phyloP scores from a whole-genome alignment of 805 yeast genomes.

The Komagataella ulmi region DNA sequence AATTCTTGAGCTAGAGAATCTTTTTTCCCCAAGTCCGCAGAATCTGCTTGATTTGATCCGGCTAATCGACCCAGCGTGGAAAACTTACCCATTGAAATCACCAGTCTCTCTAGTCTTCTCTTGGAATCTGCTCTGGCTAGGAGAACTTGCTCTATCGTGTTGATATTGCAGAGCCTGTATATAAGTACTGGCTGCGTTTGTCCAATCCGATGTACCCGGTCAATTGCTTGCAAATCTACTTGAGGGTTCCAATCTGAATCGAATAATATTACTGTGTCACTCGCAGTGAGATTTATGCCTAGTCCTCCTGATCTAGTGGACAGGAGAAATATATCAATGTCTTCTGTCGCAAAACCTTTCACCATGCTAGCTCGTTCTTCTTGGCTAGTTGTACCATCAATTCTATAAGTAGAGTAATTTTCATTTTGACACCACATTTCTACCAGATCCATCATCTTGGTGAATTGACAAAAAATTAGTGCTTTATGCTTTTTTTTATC shows the following conservation, averaged over 20 bases:
- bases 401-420: constrained; percentile 34
- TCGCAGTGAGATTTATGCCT: constrained; percentile 75
- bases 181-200: constrained; percentile 75
- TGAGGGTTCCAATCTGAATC: constrained; percentile 98
- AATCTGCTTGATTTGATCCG: constrained; percentile 1
- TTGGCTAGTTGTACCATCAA: constrained; percentile 68
- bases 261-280: constrained; percentile 81
- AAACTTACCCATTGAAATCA: constrained; percentile 54
- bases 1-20: constrained; percentile 25
- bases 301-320: constrained; percentile 94
- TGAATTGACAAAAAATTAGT: constrained; percentile 79
- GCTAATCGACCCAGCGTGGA: constrained; percentile 18
- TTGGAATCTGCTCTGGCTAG: constrained; percentile 71
- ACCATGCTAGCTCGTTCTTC: constrained; percentile 55
- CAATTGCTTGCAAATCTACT: constrained; percentile 93
- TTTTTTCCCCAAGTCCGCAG: constrained; percentile 6
- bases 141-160: constrained; percentile 76
- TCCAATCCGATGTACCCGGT: constrained; percentile 88
- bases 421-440: constrained; percentile 57
- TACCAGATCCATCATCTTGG: constrained; percentile 67
- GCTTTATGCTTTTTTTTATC: constrained; percentile 43
- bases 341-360: constrained; percentile 27
- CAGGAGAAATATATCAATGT: constrained; percentile 45
- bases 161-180: constrained; percentile 61
- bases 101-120: constrained; percentile 63